Percentiles rank a stretch among this genome's conserved stretches.
Evolutionary conservation across 2,329 filamentous ascomycete species (phyloP).

Genomic region (Huntiella abstrusa): DNA sequence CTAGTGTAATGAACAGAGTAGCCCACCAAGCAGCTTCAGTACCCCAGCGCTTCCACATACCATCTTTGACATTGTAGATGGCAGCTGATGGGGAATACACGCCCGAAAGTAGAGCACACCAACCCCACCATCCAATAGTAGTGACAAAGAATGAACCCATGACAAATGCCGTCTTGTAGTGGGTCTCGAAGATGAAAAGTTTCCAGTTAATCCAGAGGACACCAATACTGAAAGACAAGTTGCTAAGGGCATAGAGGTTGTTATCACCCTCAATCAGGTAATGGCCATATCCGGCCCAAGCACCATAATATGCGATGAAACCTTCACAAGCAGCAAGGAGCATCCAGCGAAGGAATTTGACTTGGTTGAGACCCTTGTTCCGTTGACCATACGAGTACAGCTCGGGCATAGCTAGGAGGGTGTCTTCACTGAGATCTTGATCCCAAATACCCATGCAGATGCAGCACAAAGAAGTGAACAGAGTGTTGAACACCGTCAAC

Average conservation of each 20-base stretch:
- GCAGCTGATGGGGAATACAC: slow-evolving; percentile 34
- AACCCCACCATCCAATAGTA: slow-evolving; percentile 47
- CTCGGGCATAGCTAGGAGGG: slow-evolving; percentile 79
- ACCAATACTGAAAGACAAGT: slow-evolving; percentile 50
- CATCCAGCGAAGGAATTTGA: slow-evolving; percentile 60
- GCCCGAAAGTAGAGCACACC: slow-evolving; percentile 53
- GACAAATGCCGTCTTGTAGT: slow-evolving; percentile 52
- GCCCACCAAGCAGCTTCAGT: slow-evolving; percentile 56
- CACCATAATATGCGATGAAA: slow-evolving; percentile 51
- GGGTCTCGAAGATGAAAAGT: slow-evolving; percentile 59
- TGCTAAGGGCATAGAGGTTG: slow-evolving; percentile 54
- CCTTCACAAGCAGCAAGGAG: slow-evolving; percentile 54
- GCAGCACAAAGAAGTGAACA: slow-evolving; percentile 77
- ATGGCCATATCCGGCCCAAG: slow-evolving; percentile 32
- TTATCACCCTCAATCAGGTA: slow-evolving; percentile 38
- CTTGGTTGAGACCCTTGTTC: slow-evolving; percentile 52
- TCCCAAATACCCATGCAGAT: slow-evolving; percentile 87
- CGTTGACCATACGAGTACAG: slow-evolving; percentile 71
- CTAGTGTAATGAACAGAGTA: slow-evolving; percentile 44
- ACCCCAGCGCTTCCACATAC: slow-evolving; percentile 50
- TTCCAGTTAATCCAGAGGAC: slow-evolving; percentile 60
- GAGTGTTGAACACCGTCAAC: slow-evolving; percentile 79
- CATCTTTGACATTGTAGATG: slow-evolving; percentile 48
- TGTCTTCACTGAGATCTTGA: slow-evolving; percentile 68
- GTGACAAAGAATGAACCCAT: slow-evolving; percentile 39